A percentile compares a stretch with the other conserved stretches of the same genome.
These are phyloP conservation scores for Larix kaempferi DNA, from an alignment of 75 land plant species.

Conservation along the genomic window DNA sequence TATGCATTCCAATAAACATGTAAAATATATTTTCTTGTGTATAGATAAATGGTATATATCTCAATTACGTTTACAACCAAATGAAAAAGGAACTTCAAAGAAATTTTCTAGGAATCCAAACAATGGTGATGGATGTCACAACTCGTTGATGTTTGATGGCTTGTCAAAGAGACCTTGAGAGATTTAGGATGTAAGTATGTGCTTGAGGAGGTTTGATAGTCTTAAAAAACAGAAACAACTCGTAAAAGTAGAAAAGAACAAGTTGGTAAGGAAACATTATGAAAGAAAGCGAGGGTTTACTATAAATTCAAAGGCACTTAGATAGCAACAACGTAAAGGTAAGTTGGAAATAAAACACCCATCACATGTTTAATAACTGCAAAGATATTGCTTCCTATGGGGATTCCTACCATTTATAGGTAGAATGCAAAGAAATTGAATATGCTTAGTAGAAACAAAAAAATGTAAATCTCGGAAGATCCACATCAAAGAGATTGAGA, in stretches of 20 bases:
- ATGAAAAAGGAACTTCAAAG: background rate
- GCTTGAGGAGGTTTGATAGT: background rate
- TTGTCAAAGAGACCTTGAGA: background rate
- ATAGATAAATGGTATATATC: background rate
- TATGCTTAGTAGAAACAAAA: background rate
- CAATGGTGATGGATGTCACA: background rate
- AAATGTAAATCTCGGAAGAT: background rate
- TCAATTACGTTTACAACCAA: background rate
- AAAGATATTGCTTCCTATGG: background rate
- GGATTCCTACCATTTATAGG: background rate
- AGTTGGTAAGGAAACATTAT: background rate
- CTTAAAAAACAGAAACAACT: background rate
- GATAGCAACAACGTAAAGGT: background rate
- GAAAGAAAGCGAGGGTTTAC: background rate
- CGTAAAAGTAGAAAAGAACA: background rate
- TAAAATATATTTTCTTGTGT: background rate
- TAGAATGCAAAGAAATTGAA: background rate
- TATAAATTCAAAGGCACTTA: background rate
- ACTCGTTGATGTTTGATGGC: background rate
- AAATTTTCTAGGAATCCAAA: background rate
- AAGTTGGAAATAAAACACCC: background rate
- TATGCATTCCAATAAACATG: background rate
- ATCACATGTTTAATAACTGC: background rate
- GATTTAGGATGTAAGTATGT: background rate
- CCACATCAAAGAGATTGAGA: conserved; percentile 1